Evolutionary conservation across 108 stramenopile species (phyloP).

Genomic region (Discostella stelligeroides): DNA sequence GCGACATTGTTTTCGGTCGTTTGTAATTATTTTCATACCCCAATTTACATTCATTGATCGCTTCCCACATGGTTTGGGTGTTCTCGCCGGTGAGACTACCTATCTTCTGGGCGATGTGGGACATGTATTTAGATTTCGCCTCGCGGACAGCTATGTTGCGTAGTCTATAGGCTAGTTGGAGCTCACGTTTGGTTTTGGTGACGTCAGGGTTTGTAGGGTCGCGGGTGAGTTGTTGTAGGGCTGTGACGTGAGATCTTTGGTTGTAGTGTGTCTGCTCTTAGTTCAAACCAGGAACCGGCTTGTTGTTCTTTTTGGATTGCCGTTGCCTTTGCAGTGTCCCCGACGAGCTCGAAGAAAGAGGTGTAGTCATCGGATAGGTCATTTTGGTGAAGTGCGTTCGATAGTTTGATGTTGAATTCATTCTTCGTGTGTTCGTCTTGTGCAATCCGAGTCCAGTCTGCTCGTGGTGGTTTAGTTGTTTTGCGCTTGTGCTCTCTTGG

Average conservation of each 20-base stretch:
- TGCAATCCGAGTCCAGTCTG: too few species aligned
- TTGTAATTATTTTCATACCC: background rate
- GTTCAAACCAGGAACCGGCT: background rate
- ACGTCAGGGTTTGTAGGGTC: background rate
- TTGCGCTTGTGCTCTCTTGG: too few species aligned
- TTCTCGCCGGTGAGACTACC: background rate
- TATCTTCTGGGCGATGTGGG: background rate
- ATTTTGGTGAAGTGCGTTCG: too few species aligned
- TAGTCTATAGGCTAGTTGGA: background rate
- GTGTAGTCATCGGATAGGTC: too few species aligned
- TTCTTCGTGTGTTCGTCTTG: too few species aligned
- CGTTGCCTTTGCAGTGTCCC: too few species aligned
- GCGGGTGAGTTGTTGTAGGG: background rate
- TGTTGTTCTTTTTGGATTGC: too few species aligned
- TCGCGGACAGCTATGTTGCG: background rate
- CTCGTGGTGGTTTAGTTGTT: too few species aligned
- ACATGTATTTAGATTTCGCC: background rate
- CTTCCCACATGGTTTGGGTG: background rate
- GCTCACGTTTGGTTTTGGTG: background rate
- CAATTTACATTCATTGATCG: background rate
- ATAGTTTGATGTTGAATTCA: too few species aligned
- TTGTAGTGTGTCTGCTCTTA: background rate
- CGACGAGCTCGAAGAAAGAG: too few species aligned
- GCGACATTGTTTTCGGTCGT: background rate
- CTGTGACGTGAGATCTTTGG: background rate